Conservation (phyloP, 2,329 filamentous ascomycete genomes). For the Falciphora oryzae region DNA sequence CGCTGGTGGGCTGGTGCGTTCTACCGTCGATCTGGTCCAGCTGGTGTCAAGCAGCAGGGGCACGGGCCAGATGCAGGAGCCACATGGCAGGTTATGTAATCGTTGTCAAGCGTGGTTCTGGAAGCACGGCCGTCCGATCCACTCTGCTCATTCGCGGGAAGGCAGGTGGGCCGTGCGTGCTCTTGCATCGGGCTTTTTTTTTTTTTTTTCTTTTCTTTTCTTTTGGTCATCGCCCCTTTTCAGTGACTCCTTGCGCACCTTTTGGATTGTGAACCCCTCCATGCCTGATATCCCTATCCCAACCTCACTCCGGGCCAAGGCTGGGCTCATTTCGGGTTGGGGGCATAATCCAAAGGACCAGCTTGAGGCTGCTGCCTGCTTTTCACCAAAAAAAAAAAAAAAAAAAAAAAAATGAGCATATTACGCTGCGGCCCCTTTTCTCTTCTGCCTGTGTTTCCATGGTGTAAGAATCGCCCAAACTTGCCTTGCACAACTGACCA, state of each 20-base stretch:
- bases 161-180: not conserved
- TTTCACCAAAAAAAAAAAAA: no score
- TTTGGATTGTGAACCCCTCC: not conserved
- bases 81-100: not conserved
- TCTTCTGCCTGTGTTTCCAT: no score
- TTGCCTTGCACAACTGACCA: not conserved
- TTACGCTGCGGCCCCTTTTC: no score
- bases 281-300: not conserved
- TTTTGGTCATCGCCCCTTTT: not conserved
- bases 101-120: not conserved
- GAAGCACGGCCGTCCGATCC: not conserved
- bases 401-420: not conserved
- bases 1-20: not conserved
- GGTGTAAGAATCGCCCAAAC: not conserved
- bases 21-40: not conserved
- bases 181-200: not conserved
- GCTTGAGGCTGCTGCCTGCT: no score
- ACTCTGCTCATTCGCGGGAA: not conserved
- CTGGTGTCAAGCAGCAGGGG: no score
- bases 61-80: not conserved
- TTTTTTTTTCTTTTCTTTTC: constrained; percentile 2
- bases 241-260: not conserved
- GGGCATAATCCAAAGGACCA: no score
- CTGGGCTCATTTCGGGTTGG: not conserved
- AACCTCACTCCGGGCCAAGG: not conserved